Base-by-base conservation (phyloP, 768 basidiomycete genomes). In the Tulasnella sp. region DNA sequence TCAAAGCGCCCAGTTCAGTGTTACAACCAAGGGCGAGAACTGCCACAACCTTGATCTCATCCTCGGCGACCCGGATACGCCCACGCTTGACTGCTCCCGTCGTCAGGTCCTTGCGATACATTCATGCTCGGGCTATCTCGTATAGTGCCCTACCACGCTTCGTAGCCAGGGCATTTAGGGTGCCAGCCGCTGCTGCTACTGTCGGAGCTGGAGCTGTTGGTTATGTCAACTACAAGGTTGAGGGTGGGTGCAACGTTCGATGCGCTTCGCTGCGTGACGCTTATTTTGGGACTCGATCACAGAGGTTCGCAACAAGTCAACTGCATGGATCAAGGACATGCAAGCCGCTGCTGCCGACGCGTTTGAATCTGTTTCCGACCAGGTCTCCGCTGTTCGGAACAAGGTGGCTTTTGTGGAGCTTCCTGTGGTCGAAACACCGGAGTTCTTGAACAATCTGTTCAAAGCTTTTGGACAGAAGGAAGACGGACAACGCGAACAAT, bases 201-300 rank as follows among this genome's bases (percentile, higher is more conserved):
- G 78, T 93, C 23, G 93, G 93, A 3, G 92, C 86, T 0, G 93
- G 93, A 8, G 84, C 89, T 0, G 72, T 94, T 57, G 89, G 88
- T 4, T 98, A 96, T 70, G 93, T 91, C 19, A 92, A 94, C 68
- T 94, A 94, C 74, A 92, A 92, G 72, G 83, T 94, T 64, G 93
- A 98, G 74, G 89, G 93, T 90, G 60, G 62, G 77, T 69, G 32
- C 54, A 37, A n/a, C 36, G 21, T 31, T 29, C 54, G 51, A 49
- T 35, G 25, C 6, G n/a, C 8, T 48, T 48, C 3, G 62, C 51
- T 29, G 58, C n/a, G 27, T 27, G 59, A 17, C 17, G 31, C 7
- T n/a, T 14, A n/a, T 8, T 11, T 31, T 48, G 7, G 3, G 27
- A 32, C 12, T 1, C 45, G 54, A 25, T 39, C 17, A 37, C 35